A percentile compares a stretch with the other conserved stretches of the same genome.
Evolutionary conservation across 345 rosid species (phyloP).

Genomic region (Citrus sp.): DNA sequence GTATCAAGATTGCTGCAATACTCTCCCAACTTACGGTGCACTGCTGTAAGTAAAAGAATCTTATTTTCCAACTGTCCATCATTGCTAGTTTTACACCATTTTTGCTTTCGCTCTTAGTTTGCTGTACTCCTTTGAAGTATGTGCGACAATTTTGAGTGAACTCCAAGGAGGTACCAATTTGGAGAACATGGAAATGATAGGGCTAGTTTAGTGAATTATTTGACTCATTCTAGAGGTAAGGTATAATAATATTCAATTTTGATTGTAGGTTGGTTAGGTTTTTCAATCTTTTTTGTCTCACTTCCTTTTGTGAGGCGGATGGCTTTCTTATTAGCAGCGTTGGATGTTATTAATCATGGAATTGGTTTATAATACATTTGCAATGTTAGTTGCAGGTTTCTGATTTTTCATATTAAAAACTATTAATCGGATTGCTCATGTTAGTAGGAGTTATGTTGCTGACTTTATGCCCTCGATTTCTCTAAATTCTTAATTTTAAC

Average conservation of each 20-base stretch:
- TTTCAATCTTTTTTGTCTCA: not conserved
- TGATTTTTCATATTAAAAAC: not conserved
- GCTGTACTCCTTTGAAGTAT: not conserved
- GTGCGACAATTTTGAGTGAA: not conserved
- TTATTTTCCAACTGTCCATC: not conserved
- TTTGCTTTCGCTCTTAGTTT: not conserved
- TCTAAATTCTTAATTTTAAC: not conserved
- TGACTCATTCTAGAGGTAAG: not conserved
- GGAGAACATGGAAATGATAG: not conserved
- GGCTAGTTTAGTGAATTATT: not conserved
- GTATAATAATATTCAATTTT: not conserved
- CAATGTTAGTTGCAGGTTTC: not conserved
- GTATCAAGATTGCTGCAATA: conserved; percentile 95
- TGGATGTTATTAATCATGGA: not conserved
- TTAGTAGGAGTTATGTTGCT: not conserved
- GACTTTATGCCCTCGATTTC: not conserved
- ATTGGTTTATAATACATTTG: not conserved
- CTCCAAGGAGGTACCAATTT: not conserved
- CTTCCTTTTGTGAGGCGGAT: not conserved
- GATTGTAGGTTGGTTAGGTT: not conserved
- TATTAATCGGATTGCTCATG: not conserved
- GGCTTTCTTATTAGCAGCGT: not conserved
- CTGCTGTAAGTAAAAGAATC: conserved; percentile 62
- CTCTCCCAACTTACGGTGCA: conserved; percentile 87
- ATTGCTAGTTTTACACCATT: not conserved